phyloP scores from a whole-genome alignment of 2,329 filamentous ascomycete species.

The Trichophyton verrucosum region DNA sequence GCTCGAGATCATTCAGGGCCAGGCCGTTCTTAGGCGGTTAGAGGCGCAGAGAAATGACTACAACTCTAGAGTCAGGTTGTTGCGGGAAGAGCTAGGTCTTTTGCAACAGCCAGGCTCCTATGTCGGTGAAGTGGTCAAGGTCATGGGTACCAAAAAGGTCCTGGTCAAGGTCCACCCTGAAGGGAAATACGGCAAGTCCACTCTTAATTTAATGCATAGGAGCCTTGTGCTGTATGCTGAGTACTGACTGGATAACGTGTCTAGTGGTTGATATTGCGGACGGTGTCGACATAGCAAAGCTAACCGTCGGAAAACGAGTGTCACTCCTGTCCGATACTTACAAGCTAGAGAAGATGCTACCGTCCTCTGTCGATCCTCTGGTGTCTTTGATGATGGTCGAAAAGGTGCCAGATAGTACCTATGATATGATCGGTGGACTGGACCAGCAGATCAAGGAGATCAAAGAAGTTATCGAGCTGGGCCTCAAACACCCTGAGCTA shows the following conservation, averaged over 20 bases:
- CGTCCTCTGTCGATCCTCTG: conserved; percentile 92
- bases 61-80: conserved; percentile 89
- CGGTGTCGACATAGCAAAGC: conserved; percentile 84
- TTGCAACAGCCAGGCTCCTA: conserved; percentile 96
- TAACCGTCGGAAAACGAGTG: conserved; percentile 94
- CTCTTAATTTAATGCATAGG: background rate
- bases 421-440: conserved; percentile 98
- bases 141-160: conserved; percentile 99
- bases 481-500: conserved; percentile 93
- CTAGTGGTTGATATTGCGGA: conserved; percentile 92
- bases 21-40: conserved; percentile 83
- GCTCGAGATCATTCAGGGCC: conserved; percentile 98
- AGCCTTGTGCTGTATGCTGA: background rate
- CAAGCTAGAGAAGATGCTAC: conserved; percentile 97
- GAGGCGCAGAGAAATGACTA: conserved; percentile 99
- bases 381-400: conserved; percentile 99
- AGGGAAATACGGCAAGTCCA: conserved; percentile 88
- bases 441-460: conserved; percentile 99
- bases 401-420: conserved; percentile 98
- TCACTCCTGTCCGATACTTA: conserved; percentile 94
- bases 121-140: conserved; percentile 98
- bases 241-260: background rate
- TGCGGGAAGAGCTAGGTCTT: conserved; percentile 89
- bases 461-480: conserved; percentile 98
- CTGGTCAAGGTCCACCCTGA: conserved; percentile 98